A percentile compares a stretch with the other conserved stretches of the same genome.
phyloP scores from a whole-genome alignment of 1,139 yeast genomes.

The Lodderomyces elongisporus region DNA sequence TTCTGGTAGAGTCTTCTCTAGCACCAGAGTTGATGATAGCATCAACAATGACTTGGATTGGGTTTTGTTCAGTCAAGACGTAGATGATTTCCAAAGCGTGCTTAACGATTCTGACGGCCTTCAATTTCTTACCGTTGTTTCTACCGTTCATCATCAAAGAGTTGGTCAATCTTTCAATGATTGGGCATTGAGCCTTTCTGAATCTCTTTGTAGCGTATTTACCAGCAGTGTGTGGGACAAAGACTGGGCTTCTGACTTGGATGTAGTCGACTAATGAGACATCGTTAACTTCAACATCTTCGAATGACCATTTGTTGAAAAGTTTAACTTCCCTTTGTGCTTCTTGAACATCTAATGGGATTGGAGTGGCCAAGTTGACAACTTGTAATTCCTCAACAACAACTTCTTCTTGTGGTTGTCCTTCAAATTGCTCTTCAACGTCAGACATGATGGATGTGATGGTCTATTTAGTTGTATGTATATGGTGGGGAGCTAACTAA shows the following conservation, averaged over 20 bases:
- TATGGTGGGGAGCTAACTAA: too few species aligned
- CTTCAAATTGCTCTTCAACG: slow-evolving; percentile 44
- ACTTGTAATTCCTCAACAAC: slow-evolving; percentile 71
- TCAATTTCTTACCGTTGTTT: slow-evolving; percentile 99
- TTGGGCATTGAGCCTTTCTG: slow-evolving; percentile 99
- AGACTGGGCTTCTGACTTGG: slow-evolving; percentile 96
- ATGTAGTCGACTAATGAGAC: slow-evolving; percentile 97
- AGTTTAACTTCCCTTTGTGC: slow-evolving; percentile 96
- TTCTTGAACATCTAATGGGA: slow-evolving; percentile 95
- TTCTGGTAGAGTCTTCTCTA: slow-evolving; percentile 99
- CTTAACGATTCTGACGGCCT: slow-evolving; percentile 99
- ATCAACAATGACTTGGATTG: slow-evolving; percentile 98
- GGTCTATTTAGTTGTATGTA: not conserved
- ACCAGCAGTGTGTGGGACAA: slow-evolving; percentile 99
- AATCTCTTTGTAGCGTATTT: slow-evolving; percentile 99
- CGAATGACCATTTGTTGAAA: slow-evolving; percentile 99
- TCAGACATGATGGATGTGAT: slow-evolving; percentile 36
- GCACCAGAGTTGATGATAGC: slow-evolving; percentile 99
- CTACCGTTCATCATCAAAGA: slow-evolving; percentile 99
- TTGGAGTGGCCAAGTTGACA: slow-evolving; percentile 86
- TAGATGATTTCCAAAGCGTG: slow-evolving; percentile 97
- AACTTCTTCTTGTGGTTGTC: slow-evolving; percentile 42
- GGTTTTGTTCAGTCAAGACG: slow-evolving; percentile 99
- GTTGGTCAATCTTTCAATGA: slow-evolving; percentile 99
- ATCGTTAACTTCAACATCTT: slow-evolving; percentile 96